Evolutionary conservation across 371 early-diverging fungal species (phyloP), one percentile per base, ranked within the genome.

Genomic region (Sporodiniella umbellata): DNA sequence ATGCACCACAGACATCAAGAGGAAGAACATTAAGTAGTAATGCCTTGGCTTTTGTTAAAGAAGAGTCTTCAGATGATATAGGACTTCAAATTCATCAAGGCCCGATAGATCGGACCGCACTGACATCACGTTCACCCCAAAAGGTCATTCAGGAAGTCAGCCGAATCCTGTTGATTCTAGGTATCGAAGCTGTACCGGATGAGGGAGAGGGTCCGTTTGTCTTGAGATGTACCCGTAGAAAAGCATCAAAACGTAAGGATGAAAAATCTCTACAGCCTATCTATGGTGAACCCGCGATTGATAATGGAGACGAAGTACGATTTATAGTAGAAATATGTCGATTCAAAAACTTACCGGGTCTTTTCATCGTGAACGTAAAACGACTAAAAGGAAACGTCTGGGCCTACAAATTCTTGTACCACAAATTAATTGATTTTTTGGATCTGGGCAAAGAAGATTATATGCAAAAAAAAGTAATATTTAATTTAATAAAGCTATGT

Each of bases 271-370:
- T 94, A 33, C 22, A 87, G 4, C 62, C 62, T 22, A 89, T 93
- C 54, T 98, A 99, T 62, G 99, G 99, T 28, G 89, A 95, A 40
- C 80, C 88, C 10, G 70, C 83, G 4, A 86, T 92, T 47, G 95
- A 95, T 61, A 64, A 80, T n/a, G 88, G 89, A 18, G 88, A 87
- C 21, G 88, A 89, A 60, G 74, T 92, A 37, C 78, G 86, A 14
- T 86, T 95, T 66, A 74, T 80, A 3, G 86, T 94, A 19, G 93
- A 94, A 69, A 66, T 96, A 22, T 92, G 94, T 70, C 82, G 81
- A 52, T 85, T 96, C 64, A 87, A 87, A 65, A 91, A 93, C 68
- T 64, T 95, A 22, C 81, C 79, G 26, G 87, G 86, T 21, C 72
- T 94, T n/a, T 90, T 85, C 62, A 86, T 93, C 48, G 89, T 94